Evolutionary conservation across 495 filamentous ascomycete genomes (phyloP).

Genomic region (Astrothelium macrocarpum): DNA sequence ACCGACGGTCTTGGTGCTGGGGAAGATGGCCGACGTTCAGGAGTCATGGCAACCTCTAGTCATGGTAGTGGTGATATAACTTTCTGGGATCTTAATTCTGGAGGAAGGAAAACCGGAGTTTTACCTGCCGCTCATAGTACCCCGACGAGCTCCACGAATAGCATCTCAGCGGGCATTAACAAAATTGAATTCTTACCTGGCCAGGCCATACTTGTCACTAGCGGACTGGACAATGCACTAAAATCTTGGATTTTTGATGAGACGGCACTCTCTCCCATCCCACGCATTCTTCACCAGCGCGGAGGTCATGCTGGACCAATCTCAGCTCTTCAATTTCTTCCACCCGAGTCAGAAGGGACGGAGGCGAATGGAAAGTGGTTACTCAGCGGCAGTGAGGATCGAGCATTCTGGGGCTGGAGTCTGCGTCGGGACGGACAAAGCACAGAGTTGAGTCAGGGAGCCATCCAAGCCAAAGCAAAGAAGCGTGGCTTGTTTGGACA

Average conservation of each 20-base stretch:
- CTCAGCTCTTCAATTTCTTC: constrained; percentile 69
- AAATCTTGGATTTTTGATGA: constrained; percentile 94
- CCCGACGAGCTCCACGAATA: constrained; percentile 35
- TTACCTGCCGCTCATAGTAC: constrained; percentile 78
- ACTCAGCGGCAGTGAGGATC: constrained; percentile 74
- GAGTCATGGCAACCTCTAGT: constrained; percentile 78
- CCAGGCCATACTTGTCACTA: constrained; percentile 81
- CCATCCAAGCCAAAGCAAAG: constrained; percentile 71
- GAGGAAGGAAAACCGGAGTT: constrained; percentile 69
- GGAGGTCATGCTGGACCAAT: constrained; percentile 82
- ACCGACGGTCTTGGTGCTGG: constrained; percentile 86
- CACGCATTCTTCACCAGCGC: constrained; percentile 71
- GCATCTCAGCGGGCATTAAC: constrained; percentile 51
- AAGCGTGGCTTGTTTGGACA: constrained; percentile 60
- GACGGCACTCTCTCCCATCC: constrained; percentile 71
- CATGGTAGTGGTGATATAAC: constrained; percentile 71
- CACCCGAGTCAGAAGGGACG: constrained; percentile 76
- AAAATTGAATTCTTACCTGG: constrained; percentile 85
- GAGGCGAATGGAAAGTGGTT: constrained; percentile 89
- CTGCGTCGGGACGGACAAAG: constrained; percentile 89
- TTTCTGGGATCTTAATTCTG: constrained; percentile 89
- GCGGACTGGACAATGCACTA: constrained; percentile 83
- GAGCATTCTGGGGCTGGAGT: constrained; percentile 92
- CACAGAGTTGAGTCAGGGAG: constrained; percentile 83
- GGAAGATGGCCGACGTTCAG: constrained; percentile 66